Base-by-base conservation (phyloP, 805 yeast genomes). In the Candida railenensis region DNA sequence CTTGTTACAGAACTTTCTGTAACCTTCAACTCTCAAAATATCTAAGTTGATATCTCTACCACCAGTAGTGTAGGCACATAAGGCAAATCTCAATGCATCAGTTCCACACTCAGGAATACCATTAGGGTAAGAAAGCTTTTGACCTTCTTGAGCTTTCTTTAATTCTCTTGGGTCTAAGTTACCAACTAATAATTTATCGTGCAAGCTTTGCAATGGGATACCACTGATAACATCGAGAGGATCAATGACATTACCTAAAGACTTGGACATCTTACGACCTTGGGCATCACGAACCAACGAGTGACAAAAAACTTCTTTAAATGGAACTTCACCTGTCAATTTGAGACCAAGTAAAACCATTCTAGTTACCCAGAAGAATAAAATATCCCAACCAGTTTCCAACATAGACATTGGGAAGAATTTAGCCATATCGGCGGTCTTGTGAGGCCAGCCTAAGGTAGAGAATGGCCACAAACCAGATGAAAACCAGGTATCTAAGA, bases 21-120 rank as follows among this genome's bases (percentile, higher is more conserved):
- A 94, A 62, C 98, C 99, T 67, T 94, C 98, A 56, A 94, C 97
- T 74, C 98, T 87, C 66, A 89, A 76, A 58, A 94, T 90, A 66
- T 94, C 97, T 66, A 94, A 78, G 74, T 94, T 94, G 67, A 94
- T 94, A 63, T 94, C 99, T 73, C 98, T 85, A 59, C 97, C 98
- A 74, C 99, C 99, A 42, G 98, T 92, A 44, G 96, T 87, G 77
- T 92, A 94, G 44, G 97, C 97, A 81, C 98, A 94, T 55, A 92
- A 80, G 34, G 99, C 98, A 66, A 94, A 94, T 76, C 99, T 85
- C 74, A 94, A 76, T 39, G 99, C 99, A 71, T 94, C 99, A 43
- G 98, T 91, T 76, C 99, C 99, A 80, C 99, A 94, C 75, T 94
- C 96, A 47, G 98, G 97, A 56, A 92, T 91, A 75, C 99, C 99